These are phyloP conservation scores for Tylopilus sp. DNA, from an alignment of 1,284 basidiomycete species.

Conservation along the genomic window DNA sequence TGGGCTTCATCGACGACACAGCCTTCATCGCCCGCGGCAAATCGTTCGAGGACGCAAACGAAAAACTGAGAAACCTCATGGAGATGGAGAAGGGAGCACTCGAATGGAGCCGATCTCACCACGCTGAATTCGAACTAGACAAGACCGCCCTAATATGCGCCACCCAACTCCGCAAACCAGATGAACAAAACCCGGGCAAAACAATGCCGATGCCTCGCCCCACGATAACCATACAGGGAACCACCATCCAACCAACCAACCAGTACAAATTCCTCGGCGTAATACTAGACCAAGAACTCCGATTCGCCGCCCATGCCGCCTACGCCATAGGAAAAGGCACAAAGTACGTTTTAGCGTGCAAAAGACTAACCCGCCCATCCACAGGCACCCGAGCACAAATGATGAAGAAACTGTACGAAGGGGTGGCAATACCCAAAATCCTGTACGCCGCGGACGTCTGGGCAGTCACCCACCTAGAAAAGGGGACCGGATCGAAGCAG, in stretches of 20 bases:
- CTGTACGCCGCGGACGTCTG: no score
- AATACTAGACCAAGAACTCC: slow-evolving; percentile 21
- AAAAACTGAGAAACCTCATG: background rate
- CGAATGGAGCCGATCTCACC: background rate
- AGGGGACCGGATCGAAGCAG: no score
- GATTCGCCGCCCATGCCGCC: slow-evolving; percentile 13
- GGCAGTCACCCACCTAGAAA: no score
- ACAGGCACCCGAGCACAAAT: no score
- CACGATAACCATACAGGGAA: background rate
- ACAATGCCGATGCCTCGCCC: background rate
- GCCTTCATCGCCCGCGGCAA: background rate
- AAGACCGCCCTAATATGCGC: background rate
- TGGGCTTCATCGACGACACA: slow-evolving; percentile 17
- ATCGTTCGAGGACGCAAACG: slow-evolving; percentile 3
- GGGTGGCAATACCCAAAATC: no score
- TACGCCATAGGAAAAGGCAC: slow-evolving; percentile 22
- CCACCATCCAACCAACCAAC: background rate
- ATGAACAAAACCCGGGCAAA: background rate
- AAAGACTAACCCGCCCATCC: no score
- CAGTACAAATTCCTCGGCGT: slow-evolving; percentile 30
- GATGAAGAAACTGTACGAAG: no score
- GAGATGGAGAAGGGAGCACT: background rate
- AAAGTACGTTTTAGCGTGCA: no score
- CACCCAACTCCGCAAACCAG: background rate
- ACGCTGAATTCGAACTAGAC: background rate